Evolutionary conservation across 768 basidiomycete species (phyloP).

Genomic region (Mycena polygramma): DNA sequence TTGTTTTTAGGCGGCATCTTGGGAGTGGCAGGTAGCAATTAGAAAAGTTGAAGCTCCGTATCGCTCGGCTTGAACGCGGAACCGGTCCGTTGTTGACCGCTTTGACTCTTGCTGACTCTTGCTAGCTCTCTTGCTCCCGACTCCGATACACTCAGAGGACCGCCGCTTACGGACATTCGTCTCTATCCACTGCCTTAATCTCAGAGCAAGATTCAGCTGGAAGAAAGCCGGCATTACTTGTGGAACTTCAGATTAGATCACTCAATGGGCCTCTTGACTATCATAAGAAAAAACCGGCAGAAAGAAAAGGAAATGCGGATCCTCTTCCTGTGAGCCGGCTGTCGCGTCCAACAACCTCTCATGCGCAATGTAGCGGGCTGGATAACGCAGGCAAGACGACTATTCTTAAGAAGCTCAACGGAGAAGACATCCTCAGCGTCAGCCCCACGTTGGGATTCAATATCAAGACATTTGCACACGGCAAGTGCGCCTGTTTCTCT

Average conservation of each 20-base stretch:
- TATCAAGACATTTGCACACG: slow-evolving; percentile 95
- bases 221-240: too few relatives aligned
- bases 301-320: slow-evolving; percentile 98
- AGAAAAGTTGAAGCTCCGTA: slow-evolving; percentile 10
- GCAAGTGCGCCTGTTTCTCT: slow-evolving; percentile 71
- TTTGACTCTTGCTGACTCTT: slow-evolving; percentile 10
- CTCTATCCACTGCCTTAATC: not conserved
- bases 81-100: slow-evolving; percentile 18
- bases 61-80: slow-evolving; percentile 6
- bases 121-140: not conserved
- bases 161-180: not conserved
- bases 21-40: slow-evolving; percentile 20
- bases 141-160: too few relatives aligned
- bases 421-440: slow-evolving; percentile 89
- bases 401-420: slow-evolving; percentile 94
- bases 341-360: slow-evolving; percentile 33
- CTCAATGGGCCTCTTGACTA: slow-evolving; percentile 94
- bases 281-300: slow-evolving; percentile 95
- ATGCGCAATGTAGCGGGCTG: slow-evolving; percentile 74
- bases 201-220: not conserved
- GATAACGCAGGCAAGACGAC: slow-evolving; percentile 99
- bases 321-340: slow-evolving; percentile 81
- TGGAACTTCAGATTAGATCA: too few relatives aligned
- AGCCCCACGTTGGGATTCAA: slow-evolving; percentile 98
- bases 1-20: slow-evolving; percentile 73